Evolutionary conservation across 1,284 basidiomycete genomes (phyloP).

Genomic region (Ceratobasidium sp.): DNA sequence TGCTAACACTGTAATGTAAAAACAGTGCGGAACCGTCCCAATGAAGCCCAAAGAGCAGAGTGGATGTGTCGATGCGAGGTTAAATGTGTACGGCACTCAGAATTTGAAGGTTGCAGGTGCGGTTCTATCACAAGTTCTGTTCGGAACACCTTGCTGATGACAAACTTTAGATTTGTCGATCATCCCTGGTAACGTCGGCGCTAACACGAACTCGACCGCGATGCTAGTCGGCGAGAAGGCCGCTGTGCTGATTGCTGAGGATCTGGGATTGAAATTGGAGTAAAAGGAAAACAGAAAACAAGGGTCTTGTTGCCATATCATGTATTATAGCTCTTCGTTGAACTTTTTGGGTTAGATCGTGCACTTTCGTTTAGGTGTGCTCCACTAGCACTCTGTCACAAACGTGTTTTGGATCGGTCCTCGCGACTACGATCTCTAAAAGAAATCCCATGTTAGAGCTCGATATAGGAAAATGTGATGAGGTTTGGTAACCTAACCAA

Average conservation of each 20-base stretch:
- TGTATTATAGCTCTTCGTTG: not conserved
- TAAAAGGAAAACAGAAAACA: no score
- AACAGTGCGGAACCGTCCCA: slow-evolving; percentile 46
- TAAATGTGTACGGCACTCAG: slow-evolving; percentile 52
- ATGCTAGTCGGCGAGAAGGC: slow-evolving; percentile 28
- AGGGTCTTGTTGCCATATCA: not conserved
- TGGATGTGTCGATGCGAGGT: slow-evolving; percentile 52
- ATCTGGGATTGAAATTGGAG: not conserved
- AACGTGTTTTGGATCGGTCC: not conserved
- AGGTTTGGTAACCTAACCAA: not conserved
- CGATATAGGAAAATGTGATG: not conserved
- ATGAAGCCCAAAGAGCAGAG: slow-evolving; percentile 52
- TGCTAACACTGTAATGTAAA: not conserved
- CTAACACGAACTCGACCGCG: slow-evolving; percentile 17
- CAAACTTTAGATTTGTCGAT: not conserved
- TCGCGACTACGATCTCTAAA: not conserved
- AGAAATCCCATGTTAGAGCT: not conserved
- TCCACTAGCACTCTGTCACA: no score
- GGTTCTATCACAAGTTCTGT: not conserved
- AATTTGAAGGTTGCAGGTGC: slow-evolving; percentile 46
- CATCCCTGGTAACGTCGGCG: slow-evolving; percentile 4
- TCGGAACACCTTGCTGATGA: not conserved
- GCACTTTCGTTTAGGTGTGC: no score
- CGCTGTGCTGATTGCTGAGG: slow-evolving; percentile 29
- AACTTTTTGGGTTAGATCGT: not conserved